Conservation (phyloP, 768 basidiomycete genomes). For the Exsudoporus frostii region DNA sequence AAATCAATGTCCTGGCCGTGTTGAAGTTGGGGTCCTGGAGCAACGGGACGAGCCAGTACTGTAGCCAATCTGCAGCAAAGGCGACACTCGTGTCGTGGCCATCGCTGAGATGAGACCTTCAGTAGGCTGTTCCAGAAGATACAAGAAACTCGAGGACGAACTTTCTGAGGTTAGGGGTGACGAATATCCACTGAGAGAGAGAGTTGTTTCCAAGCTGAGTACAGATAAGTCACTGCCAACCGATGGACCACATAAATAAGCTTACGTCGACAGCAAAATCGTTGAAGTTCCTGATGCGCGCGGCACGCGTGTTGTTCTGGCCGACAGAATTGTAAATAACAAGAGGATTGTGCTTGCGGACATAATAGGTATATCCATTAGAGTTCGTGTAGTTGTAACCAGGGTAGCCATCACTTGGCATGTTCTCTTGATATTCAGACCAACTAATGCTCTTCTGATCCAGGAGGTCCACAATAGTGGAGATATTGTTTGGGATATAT, state of each 20-base stretch:
- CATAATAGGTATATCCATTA: conserved; percentile 44
- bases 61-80: conserved; percentile 45
- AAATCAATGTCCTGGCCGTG: conserved; percentile 49
- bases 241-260: background rate
- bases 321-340: conserved; percentile 51
- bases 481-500: conserved; percentile 43
- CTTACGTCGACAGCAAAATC: conserved; percentile 53
- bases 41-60: conserved; percentile 49
- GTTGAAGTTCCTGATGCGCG: conserved; percentile 55
- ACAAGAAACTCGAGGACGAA: conserved; percentile 2
- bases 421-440: conserved; percentile 57
- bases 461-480: conserved; percentile 56
- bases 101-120: conserved; percentile 37
- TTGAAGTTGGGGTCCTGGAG: conserved; percentile 53
- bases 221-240: background rate
- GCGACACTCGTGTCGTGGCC: conserved; percentile 56
- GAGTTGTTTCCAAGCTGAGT: conserved; percentile 35
- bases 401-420: conserved; percentile 47
- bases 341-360: conserved; percentile 53
- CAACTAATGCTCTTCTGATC: conserved; percentile 56
- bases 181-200: conserved; percentile 56
- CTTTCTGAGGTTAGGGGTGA: conserved; percentile 53
- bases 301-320: conserved; percentile 36
- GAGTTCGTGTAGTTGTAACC: conserved; percentile 36
- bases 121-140: background rate